Conservation (phyloP, 1,284 basidiomycete genomes). For the Ceratobasidium sp. region DNA sequence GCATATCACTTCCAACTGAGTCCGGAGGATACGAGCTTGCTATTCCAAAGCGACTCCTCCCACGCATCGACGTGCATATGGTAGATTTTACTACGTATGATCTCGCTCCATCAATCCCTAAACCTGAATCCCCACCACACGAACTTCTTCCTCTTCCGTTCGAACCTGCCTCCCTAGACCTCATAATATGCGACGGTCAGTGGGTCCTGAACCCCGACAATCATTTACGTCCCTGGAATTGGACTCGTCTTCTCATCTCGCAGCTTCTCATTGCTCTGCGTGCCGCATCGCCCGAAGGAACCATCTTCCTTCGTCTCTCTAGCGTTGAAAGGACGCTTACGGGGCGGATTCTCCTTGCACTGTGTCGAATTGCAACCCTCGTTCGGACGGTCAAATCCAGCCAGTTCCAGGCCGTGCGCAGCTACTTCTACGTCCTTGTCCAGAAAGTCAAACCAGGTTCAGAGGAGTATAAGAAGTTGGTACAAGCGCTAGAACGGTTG, state of each 20-base stretch:
- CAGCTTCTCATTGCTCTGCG: constrained; percentile 57
- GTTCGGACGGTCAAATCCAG: constrained; percentile 53
- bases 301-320: constrained; percentile 57
- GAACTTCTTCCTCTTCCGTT: constrained; percentile 24
- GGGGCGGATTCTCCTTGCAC: constrained; percentile 55
- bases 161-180: constrained; percentile 50
- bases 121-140: constrained; percentile 12
- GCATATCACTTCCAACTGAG: constrained; percentile 29
- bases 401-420: constrained; percentile 53
- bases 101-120: constrained; percentile 10
- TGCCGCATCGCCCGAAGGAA: constrained; percentile 54
- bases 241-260: constrained; percentile 54
- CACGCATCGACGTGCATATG: constrained; percentile 17
- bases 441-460: constrained; percentile 47
- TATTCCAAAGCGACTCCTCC: not conserved
- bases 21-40: constrained; percentile 24
- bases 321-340: constrained; percentile 55
- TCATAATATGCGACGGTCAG: constrained; percentile 58
- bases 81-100: constrained; percentile 41
- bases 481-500: constrained; percentile 12
- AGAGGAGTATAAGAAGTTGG: constrained; percentile 9
- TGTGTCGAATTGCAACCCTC: constrained; percentile 50
- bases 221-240: constrained; percentile 42
- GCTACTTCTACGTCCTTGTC: constrained; percentile 56
- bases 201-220: constrained; percentile 53